These are phyloP conservation scores for Talinum fruticosum DNA, from an alignment of 148 eudicot genomes.

Conservation along the genomic window DNA sequence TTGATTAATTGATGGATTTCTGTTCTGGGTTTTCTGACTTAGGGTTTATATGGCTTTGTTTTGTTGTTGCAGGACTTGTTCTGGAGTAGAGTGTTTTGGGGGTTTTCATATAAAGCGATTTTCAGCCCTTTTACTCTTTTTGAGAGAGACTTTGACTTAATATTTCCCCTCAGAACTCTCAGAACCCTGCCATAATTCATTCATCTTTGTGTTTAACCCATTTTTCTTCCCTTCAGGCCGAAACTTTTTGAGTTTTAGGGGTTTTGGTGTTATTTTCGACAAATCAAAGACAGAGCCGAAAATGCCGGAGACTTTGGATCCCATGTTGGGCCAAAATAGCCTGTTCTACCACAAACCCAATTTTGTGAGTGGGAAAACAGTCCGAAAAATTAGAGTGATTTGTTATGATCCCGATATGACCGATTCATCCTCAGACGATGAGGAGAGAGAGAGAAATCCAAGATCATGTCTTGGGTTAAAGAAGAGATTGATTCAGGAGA, in stretches of 20 bases:
- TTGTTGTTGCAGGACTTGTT: slow-evolving; percentile 45
- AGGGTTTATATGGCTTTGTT: slow-evolving; percentile 12
- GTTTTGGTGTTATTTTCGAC: background rate
- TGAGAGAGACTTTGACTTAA: slow-evolving; percentile 54
- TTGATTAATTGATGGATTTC: background rate
- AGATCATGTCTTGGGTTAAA: slow-evolving; percentile 22
- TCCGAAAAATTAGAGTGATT: slow-evolving; percentile 52
- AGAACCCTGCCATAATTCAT: slow-evolving; percentile 7
- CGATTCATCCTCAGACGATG: slow-evolving; percentile 69
- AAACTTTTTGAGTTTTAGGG: slow-evolving; percentile 7
- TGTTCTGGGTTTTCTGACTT: slow-evolving; percentile 5
- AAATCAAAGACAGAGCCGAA: slow-evolving; percentile 1
- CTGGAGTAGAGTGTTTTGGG: slow-evolving; percentile 80
- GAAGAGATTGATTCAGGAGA: slow-evolving; percentile 54
- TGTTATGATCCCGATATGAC: slow-evolving; percentile 68
- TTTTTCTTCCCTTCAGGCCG: slow-evolving; percentile 4
- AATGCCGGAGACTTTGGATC: slow-evolving; percentile 20
- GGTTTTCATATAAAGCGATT: slow-evolving; percentile 74
- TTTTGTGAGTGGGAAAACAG: slow-evolving; percentile 10
- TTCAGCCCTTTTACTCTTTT: slow-evolving; percentile 42
- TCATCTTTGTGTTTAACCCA: background rate
- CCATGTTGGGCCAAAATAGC: slow-evolving; percentile 17
- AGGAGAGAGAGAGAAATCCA: slow-evolving; percentile 13
- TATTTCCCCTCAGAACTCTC: background rate
- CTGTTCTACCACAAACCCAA: slow-evolving; percentile 29